A percentile compares a stretch with the other conserved stretches of the same genome.
phyloP scores from a whole-genome alignment of 2,329 filamentous ascomycete genomes.

The Colletotrichum agaves region DNA sequence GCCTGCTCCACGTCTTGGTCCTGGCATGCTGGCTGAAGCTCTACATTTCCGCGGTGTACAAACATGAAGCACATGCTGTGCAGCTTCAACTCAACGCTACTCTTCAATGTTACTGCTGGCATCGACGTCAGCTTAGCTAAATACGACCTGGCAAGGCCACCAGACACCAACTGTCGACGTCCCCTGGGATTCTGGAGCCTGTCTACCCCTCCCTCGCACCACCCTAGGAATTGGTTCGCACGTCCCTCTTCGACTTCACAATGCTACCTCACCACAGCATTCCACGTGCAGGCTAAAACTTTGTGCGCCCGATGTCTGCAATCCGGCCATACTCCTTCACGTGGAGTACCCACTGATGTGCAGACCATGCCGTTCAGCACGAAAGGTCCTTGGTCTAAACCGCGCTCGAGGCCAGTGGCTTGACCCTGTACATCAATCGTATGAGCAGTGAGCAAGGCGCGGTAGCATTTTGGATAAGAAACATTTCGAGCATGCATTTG shows the following conservation, averaged over 20 bases:
- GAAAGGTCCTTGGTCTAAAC: conserved; percentile 16
- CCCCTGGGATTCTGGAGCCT: conserved; percentile 14
- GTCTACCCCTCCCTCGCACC: conserved; percentile 27
- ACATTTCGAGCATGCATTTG: not conserved
- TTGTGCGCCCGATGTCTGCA: conserved; percentile 36
- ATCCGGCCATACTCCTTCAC: conserved; percentile 33
- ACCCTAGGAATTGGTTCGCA: conserved; percentile 16
- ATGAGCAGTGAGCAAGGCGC: conserved; percentile 20
- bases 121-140: not conserved
- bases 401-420: conserved; percentile 25
- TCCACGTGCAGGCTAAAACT: conserved; percentile 37
- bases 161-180: conserved; percentile 12
- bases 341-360: conserved; percentile 38
- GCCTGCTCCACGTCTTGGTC: conserved; percentile 5
- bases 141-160: conserved; percentile 6
- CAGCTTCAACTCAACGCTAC: no score
- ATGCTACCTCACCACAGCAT: conserved; percentile 27
- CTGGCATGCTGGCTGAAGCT: conserved; percentile 4
- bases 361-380: conserved; percentile 32
- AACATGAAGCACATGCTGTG: no score
- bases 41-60: not conserved
- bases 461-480: not conserved
- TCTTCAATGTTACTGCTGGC: not conserved
- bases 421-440: conserved; percentile 31
- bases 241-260: conserved; percentile 26